A percentile compares a stretch with the other conserved stretches of the same genome.
Conservation (phyloP, 176 grass and related monocot species). For the Alopecurus myosuroides region DNA sequence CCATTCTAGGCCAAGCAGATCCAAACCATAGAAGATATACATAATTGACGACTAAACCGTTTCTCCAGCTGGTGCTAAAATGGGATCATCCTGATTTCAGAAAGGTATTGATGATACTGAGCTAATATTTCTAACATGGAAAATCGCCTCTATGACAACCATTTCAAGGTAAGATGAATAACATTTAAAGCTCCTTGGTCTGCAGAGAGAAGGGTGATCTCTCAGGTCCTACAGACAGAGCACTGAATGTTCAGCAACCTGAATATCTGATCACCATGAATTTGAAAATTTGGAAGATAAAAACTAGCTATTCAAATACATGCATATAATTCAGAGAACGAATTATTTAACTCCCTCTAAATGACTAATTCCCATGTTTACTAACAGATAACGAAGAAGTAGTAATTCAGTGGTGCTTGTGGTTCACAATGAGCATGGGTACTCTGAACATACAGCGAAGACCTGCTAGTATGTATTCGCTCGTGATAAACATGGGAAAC, state of each 20-base stretch:
- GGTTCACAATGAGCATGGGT: background rate
- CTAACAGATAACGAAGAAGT: background rate
- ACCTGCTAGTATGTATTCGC: background rate
- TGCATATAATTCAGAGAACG: background rate
- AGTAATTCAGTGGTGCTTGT: background rate
- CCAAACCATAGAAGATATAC: background rate
- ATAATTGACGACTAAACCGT: background rate
- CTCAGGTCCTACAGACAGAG: background rate
- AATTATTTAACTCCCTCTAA: background rate
- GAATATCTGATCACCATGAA: background rate
- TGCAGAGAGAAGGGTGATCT: background rate
- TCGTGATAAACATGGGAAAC: conserved; percentile 25
- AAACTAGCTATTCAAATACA: background rate
- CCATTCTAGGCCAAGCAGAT: background rate
- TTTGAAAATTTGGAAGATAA: background rate
- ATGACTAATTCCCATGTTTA: background rate
- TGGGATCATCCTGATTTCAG: background rate
- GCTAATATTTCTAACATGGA: background rate
- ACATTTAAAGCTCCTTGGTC: background rate
- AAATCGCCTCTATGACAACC: background rate
- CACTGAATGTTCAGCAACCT: background rate
- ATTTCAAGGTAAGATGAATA: background rate
- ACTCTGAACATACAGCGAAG: background rate
- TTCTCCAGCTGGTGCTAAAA: background rate
- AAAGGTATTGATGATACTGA: background rate